Evolutionary conservation across 1,139 yeast species (phyloP), one percentile per base, ranked within the genome.

Genomic region (Debaryomyces robertsiae): DNA sequence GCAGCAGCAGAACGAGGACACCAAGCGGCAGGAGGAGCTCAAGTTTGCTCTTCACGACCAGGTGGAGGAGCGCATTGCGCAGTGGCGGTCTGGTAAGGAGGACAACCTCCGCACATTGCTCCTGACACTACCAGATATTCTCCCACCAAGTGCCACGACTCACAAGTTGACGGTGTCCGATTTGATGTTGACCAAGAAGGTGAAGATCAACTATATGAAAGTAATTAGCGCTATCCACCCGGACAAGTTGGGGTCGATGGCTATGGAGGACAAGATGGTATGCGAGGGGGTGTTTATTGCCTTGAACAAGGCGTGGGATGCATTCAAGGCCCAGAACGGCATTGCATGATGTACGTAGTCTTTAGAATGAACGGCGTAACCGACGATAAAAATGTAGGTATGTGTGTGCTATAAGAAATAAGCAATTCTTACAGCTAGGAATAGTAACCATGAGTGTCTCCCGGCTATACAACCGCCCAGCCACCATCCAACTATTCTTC

Each of bases 141-240:
- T 91, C 14, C 86, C n/a, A n/a, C n/a, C n/a, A n/a, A n/a, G n/a
- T n/a, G 47, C 60, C 38, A 57, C 60, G 9, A 49, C 53, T 10
- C 63, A 63, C 37, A 59, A 55, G 38, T 44, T 68, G 18, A 61
- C 82, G 1, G 62, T 84, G 49, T 76, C 84, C 11, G 98, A 93
- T 43, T 69, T 94, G 45, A 93, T 93, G 52, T 68, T 91, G 50
- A 91, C 95, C n/a, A 90, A 89, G 53, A 90, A 86, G 58, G 98
- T 91, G 32, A 91, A 93, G 60, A 68, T 91, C 34, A 73, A 74
- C 25, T 94, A 93, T 61, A 79, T 94, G 91, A 93, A 89, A 61
- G 98, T 96, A 1, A 94, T 90, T 31, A 83, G 96, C 25, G 81
- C 84, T 50, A 89, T 94, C 4, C 99, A 94, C 58, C 98, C 98